Evolutionary conservation across 768 basidiomycete species (phyloP), one percentile per base, ranked within the genome.

Genomic region (Boletus rufocinnamomeus): DNA sequence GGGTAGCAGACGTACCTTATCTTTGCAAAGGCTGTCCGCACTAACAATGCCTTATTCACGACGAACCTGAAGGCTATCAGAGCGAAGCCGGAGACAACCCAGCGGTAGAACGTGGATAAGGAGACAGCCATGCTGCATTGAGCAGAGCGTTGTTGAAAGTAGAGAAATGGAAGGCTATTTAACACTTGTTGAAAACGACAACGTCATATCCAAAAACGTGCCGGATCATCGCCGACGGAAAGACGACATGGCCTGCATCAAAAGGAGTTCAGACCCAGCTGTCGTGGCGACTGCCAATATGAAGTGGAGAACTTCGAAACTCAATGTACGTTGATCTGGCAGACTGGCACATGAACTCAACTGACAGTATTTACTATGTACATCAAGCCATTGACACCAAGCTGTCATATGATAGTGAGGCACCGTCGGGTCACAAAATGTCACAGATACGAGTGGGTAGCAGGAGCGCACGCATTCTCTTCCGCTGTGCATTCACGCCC

Each of bases 1-100:
- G n/a, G 3, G 46, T 8, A 50, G 32, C 2, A 17, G 27, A 55
- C 61, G 7, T 28, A 68, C 68, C 54, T 68, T 28, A 61, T 67
- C 23, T 25, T 63, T 52, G 52, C 50, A 28, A 70, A 63, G 27
- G 66, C 61, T 6, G n/a, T 13, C 14, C 49, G 58, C 7, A 68
- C 10, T 10, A 40, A 45, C 4, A 62, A 27, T 0, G 19, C 46
- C 9, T 43, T 70, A 34, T 60, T 52, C 4, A 57, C 21, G 13
- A 25, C 21, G 17, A 60, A 32, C 59, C 55, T 61, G 63, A 58
- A 16, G 10, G 40, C 53, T 1, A 58, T 37, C 27, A 69, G 32
- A 23, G 52, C 54, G 17, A 61, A 32, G 9, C 50, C 56, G 4
- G 41, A 35, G 6, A 34, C 28, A 2, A 28, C 38, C 66, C 60